These are phyloP conservation scores for Quercus aquifolioides DNA, from an alignment of 306 rosid species.

Conservation along the genomic window DNA sequence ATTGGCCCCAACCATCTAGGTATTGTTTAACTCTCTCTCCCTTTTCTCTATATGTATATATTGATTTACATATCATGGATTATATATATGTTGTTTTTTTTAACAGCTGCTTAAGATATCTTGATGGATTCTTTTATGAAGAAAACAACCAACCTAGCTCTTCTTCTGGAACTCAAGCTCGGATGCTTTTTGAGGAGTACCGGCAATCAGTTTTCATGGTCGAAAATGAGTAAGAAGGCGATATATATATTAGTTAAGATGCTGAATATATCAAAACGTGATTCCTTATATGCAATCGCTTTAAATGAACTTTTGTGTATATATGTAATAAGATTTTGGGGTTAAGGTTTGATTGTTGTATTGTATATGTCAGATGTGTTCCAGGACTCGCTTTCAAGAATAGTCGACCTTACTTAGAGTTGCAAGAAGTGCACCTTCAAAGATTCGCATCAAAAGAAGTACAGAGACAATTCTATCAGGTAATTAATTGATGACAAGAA, in stretches of 20 bases:
- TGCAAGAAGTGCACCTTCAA: conserved; percentile 57
- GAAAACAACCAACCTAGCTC: conserved; percentile 49
- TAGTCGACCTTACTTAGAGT: conserved; percentile 41
- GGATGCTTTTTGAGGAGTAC: conserved; percentile 51
- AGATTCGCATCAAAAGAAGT: conserved; percentile 40
- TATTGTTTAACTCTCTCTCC: conserved; percentile 11
- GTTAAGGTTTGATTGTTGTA: too few relatives aligned
- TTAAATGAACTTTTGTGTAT: background rate
- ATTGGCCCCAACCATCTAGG: conserved; percentile 49
- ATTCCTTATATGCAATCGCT: background rate
- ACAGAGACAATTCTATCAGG: conserved; percentile 64
- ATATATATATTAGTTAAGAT: background rate
- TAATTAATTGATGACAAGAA: conserved; percentile 4
- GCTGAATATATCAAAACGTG: background rate
- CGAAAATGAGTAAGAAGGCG: conserved; percentile 54
- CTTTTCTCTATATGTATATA: background rate
- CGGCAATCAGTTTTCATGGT: conserved; percentile 34
- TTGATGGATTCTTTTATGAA: conserved; percentile 67
- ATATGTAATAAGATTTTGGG: too few relatives aligned
- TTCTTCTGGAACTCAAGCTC: conserved; percentile 45
- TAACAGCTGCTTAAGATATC: conserved; percentile 47
- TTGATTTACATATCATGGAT: background rate
- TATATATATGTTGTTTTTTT: background rate
- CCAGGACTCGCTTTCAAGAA: conserved; percentile 72
- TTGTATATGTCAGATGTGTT: conserved; percentile 43